phyloP scores from a whole-genome alignment of 176 grass and related monocot species.

The Raddia distichophylla region DNA sequence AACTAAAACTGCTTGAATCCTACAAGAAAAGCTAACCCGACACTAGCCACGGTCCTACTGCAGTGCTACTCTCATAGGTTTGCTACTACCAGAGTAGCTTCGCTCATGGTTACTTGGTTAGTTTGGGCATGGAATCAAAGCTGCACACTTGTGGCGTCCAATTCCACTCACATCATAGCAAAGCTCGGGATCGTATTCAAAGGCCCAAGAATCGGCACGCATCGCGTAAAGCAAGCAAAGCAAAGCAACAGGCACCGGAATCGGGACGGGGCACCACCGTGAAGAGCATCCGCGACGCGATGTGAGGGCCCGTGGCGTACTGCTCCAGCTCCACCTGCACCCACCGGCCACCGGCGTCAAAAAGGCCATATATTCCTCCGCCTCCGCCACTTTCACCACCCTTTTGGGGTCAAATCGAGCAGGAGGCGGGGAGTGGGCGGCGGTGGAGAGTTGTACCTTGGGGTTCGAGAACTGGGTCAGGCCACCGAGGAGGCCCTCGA shows the following conservation, averaged over 20 bases:
- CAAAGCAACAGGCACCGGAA: conserved; percentile 39
- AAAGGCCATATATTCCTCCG: neutral
- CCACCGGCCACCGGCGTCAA: neutral
- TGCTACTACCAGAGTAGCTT: neutral
- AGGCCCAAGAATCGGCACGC: neutral
- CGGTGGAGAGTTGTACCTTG: conserved; percentile 49
- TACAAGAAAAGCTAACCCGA: neutral
- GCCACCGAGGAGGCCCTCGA: conserved; percentile 84
- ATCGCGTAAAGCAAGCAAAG: neutral
- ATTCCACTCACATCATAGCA: conserved; percentile 30
- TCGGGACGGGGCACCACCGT: conserved; percentile 54
- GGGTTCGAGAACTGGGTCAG: conserved; percentile 82
- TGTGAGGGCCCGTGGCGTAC: conserved; percentile 88
- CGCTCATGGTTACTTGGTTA: neutral
- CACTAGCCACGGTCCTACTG: neutral
- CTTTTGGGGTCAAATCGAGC: conserved; percentile 12
- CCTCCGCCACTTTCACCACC: neutral
- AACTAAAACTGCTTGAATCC: neutral
- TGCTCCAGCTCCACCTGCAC: conserved; percentile 92
- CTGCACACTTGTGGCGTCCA: conserved; percentile 24
- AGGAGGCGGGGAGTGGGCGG: neutral
- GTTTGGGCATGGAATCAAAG: conserved; percentile 34
- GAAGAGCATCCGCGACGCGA: conserved; percentile 91
- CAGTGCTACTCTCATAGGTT: neutral
- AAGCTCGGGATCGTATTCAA: conserved; percentile 8